phyloP scores from a whole-genome alignment of 164 flowering plant species.

The Echeveria elegans region DNA sequence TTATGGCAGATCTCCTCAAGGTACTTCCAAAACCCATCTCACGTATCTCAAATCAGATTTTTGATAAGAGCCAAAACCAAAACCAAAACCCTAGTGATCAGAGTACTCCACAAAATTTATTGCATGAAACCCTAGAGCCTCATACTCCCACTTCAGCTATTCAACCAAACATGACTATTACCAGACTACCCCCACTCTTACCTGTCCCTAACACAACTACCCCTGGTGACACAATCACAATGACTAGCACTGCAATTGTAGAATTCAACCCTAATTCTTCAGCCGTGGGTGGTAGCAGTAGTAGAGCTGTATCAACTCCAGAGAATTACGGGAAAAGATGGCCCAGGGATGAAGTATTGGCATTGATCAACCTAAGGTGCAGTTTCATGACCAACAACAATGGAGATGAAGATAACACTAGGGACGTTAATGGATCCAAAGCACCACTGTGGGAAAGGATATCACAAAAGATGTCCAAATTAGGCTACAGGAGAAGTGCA shows the following conservation, averaged over 20 bases:
- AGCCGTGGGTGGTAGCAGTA: not conserved
- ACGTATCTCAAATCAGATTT: constrained; percentile 12
- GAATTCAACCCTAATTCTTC: not conserved
- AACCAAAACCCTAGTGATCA: constrained; percentile 17
- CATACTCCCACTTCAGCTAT: constrained; percentile 14
- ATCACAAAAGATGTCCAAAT: constrained; percentile 55
- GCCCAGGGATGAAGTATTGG: constrained; percentile 72
- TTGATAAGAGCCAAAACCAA: not conserved
- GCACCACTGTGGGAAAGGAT: constrained; percentile 78
- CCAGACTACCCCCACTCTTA: constrained; percentile 5
- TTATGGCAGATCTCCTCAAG: constrained; percentile 10
- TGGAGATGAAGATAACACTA: constrained; percentile 11
- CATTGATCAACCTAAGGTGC: constrained; percentile 62
- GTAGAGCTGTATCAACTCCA: not conserved
- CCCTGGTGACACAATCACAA: not conserved
- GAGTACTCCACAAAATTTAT: constrained; percentile 13
- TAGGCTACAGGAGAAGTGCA: constrained; percentile 74
- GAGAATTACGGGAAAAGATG: constrained; percentile 46
- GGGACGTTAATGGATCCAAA: constrained; percentile 11
- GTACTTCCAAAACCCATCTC: constrained; percentile 15
- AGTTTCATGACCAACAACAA: constrained; percentile 23
- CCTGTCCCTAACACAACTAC: not conserved
- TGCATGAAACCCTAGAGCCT: constrained; percentile 12
- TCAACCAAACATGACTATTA: constrained; percentile 6
- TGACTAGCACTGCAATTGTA: not conserved